A percentile compares a stretch with the other conserved stretches of the same genome.
phyloP scores from a whole-genome alignment of 352 stramenopile genomes.

The Phytopythium cucurbitacearum region DNA sequence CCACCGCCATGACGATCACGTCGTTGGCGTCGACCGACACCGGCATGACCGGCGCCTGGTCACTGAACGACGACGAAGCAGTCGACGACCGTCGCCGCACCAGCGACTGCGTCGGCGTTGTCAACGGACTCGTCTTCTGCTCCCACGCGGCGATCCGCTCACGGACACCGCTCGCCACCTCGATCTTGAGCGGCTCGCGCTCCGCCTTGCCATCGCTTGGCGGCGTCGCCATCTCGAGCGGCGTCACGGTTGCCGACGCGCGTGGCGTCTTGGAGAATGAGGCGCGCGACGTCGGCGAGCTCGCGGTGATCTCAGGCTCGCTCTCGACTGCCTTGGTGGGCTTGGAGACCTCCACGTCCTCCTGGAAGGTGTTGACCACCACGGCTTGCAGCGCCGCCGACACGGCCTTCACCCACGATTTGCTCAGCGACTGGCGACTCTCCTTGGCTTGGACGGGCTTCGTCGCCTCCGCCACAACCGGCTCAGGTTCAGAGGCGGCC shows the following conservation, averaged over 20 bases:
- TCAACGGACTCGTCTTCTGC: neutral
- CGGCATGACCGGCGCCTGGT: constrained; percentile 2
- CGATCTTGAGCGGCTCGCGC: neutral
- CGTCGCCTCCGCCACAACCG: neutral
- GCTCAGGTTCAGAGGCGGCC: neutral
- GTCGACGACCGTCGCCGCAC: constrained; percentile 1
- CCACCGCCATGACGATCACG: neutral
- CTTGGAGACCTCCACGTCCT: constrained; percentile 10
- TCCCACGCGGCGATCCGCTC: constrained; percentile 3
- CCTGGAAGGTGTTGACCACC: constrained; percentile 29
- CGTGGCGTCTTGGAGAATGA: constrained; percentile 8
- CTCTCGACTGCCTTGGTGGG: constrained; percentile 5
- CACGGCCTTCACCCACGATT: constrained; percentile 10
- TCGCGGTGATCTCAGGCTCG: neutral
- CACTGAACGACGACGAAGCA: constrained; percentile 2
- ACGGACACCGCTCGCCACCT: neutral
- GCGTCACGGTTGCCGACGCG: constrained; percentile 3
- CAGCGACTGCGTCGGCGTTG: neutral
- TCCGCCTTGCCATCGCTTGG: neutral
- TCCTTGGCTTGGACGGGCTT: constrained; percentile 11
- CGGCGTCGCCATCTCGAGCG: neutral
- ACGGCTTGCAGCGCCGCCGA: constrained; percentile 25
- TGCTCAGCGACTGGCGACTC: neutral
- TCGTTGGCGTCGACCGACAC: neutral
- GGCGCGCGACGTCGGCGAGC: constrained; percentile 2